Conservation (phyloP, 2,329 filamentous ascomycete species). For the Paraphaeosphaeria sporulosa region DNA sequence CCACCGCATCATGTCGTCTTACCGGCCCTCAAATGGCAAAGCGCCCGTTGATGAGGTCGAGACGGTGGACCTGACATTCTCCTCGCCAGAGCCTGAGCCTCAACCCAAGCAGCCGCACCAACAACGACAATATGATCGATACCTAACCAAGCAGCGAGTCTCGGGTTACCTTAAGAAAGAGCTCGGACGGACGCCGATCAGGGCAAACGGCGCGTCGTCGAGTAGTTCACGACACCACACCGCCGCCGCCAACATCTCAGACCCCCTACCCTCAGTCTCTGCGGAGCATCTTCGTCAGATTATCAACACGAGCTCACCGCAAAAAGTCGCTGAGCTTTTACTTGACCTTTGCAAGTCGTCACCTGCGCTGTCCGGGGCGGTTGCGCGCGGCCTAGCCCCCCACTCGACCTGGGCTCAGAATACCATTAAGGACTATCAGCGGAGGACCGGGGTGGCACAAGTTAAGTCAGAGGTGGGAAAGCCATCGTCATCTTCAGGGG, state of each 20-base stretch:
- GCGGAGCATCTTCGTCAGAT: slow-evolving; percentile 35
- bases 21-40: background rate
- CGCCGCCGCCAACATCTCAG: background rate
- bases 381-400: slow-evolving; percentile 42
- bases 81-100: slow-evolving; percentile 30
- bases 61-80: slow-evolving; percentile 35
- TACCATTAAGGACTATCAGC: slow-evolving; percentile 15
- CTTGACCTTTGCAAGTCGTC: slow-evolving; percentile 41
- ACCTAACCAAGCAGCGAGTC: slow-evolving; percentile 21
- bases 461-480: slow-evolving; percentile 6
- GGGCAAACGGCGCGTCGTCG: background rate
- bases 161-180: slow-evolving; percentile 20
- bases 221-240: background rate
- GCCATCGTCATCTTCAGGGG: slow-evolving; percentile 6
- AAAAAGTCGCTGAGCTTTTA: slow-evolving; percentile 31
- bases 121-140: slow-evolving; percentile 10
- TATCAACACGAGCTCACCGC: slow-evolving; percentile 31
- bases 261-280: slow-evolving; percentile 26
- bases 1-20: slow-evolving; percentile 4
- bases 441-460: background rate
- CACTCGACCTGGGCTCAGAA: slow-evolving; percentile 37
- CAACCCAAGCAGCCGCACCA: slow-evolving; percentile 14
- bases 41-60: slow-evolving; percentile 15
- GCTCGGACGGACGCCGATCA: slow-evolving; percentile 12
- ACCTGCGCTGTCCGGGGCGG: slow-evolving; percentile 41